These are phyloP conservation scores for Phytophthora niederhauseri DNA, from an alignment of 352 stramenopile species.

Conservation along the genomic window DNA sequence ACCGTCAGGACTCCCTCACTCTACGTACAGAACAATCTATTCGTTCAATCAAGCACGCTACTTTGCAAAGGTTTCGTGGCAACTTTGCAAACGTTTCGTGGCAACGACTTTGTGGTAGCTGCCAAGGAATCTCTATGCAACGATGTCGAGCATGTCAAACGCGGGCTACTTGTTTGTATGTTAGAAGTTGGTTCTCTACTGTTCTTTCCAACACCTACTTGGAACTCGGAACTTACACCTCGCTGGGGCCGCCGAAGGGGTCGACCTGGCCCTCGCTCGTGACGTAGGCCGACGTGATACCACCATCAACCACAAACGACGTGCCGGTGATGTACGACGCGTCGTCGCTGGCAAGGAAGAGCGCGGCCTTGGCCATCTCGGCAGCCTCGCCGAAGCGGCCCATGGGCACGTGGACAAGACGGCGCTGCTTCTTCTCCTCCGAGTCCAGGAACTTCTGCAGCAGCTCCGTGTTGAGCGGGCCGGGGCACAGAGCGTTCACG, in stretches of 20 bases:
- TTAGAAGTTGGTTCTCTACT: conserved; percentile 19
- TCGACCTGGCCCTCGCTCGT: conserved; percentile 82
- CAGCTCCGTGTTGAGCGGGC: conserved; percentile 86
- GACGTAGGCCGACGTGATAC: conserved; percentile 88
- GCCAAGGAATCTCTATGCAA: not conserved
- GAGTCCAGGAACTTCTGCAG: conserved; percentile 89
- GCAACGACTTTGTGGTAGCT: too few species aligned
- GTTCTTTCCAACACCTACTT: conserved; percentile 17
- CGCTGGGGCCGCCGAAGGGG: conserved; percentile 79
- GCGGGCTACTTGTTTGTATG: conserved; percentile 11
- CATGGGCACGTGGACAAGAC: conserved; percentile 90
- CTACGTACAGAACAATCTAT: too few species aligned
- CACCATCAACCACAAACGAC: conserved; percentile 89
- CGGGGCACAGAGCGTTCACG: conserved; percentile 87
- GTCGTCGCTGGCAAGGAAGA: conserved; percentile 88
- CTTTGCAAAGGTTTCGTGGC: too few species aligned
- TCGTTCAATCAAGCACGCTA: too few species aligned
- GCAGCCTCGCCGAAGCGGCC: conserved; percentile 85
- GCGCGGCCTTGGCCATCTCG: conserved; percentile 88
- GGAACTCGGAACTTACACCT: conserved; percentile 51
- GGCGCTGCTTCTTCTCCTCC: conserved; percentile 86
- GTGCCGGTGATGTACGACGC: conserved; percentile 88
- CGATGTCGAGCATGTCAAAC: conserved; percentile 12
- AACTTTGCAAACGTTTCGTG: too few species aligned
- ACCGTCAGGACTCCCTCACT: too few species aligned